These are phyloP conservation scores for Pseudozyma pruni DNA, from an alignment of 1,284 basidiomycete species.

Conservation along the genomic window DNA sequence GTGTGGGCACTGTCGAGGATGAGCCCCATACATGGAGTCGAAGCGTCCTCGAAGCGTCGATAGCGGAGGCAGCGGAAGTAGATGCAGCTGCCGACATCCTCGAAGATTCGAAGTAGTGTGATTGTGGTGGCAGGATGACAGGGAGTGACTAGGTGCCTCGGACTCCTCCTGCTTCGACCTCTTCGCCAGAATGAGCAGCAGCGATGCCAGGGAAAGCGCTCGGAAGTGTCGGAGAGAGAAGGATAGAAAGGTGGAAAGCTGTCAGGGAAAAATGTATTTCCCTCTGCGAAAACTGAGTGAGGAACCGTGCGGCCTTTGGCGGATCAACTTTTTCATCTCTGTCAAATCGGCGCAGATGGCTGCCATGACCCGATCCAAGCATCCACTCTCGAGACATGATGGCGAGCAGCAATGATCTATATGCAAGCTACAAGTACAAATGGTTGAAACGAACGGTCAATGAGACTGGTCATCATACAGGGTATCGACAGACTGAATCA, in stretches of 20 bases:
- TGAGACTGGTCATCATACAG: slow-evolving; percentile 21
- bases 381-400: not conserved
- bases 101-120: not conserved
- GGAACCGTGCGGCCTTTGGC: slow-evolving; percentile 3
- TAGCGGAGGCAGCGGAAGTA: not conserved
- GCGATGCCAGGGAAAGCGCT: not conserved
- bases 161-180: too few relatives aligned
- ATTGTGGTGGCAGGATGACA: not conserved
- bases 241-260: not conserved
- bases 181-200: not conserved
- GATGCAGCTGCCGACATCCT: slow-evolving; percentile 7
- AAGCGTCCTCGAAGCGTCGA: slow-evolving; percentile 6
- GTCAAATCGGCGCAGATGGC: slow-evolving; percentile 7
- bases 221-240: slow-evolving; percentile 10
- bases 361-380: not conserved
- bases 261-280: slow-evolving; percentile 22
- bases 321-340: slow-evolving; percentile 1
- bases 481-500: slow-evolving; percentile 70
- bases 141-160: too few relatives aligned
- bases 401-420: not conserved
- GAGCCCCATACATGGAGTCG: slow-evolving; percentile 45
- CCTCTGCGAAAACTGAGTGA: not conserved
- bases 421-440: slow-evolving; percentile 6
- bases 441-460: not conserved
- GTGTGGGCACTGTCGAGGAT: slow-evolving; percentile 33